Percentiles rank a stretch among this genome's conserved stretches.
Evolutionary conservation across 192 early-diverging fungal species (phyloP).

Genomic region (Lobulomyces angularis): DNA sequence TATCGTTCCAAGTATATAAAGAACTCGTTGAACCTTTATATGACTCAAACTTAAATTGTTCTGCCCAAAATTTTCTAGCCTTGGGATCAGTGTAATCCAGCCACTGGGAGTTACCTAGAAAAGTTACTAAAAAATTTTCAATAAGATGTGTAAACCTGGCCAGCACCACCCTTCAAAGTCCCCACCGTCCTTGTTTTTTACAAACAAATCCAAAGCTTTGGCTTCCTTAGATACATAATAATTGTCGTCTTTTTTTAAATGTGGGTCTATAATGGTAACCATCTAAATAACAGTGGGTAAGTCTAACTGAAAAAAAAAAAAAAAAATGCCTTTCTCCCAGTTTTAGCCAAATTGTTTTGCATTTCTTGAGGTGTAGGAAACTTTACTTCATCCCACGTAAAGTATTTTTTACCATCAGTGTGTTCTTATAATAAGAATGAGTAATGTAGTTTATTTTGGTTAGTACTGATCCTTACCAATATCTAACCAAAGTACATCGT

Average conservation of each 20-base stretch:
- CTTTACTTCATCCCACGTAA: conserved; percentile 89
- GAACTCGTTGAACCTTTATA: conserved; percentile 68
- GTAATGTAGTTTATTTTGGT: too few relatives aligned
- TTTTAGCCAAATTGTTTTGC: conserved; percentile 59
- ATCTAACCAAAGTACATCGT: conserved; percentile 98
- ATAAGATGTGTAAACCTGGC: conserved; percentile 49
- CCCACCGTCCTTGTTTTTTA: conserved; percentile 58
- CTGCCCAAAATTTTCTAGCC: conserved; percentile 67
- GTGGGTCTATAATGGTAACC: conserved; percentile 94
- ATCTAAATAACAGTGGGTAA: conserved; percentile 35
- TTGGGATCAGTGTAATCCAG: conserved; percentile 76
- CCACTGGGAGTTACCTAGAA: conserved; percentile 68
- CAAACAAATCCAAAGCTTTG: conserved; percentile 55
- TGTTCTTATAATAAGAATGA: too few relatives aligned
- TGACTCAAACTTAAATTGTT: conserved; percentile 60
- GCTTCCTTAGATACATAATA: conserved; percentile 74
- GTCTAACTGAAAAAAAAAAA: background rate
- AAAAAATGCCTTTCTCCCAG: conserved; percentile 57
- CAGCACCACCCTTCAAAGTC: conserved; percentile 97
- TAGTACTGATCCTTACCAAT: too few relatives aligned
- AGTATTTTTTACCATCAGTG: conserved; percentile 95
- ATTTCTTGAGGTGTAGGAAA: conserved; percentile 79
- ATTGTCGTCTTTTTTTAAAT: conserved; percentile 73
- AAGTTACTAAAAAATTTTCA: background rate
- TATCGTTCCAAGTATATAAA: conserved; percentile 96